Evolutionary conservation across 768 basidiomycete genomes (phyloP), one percentile per base, ranked within the genome.

Genomic region (Hypholoma fasciculare): DNA sequence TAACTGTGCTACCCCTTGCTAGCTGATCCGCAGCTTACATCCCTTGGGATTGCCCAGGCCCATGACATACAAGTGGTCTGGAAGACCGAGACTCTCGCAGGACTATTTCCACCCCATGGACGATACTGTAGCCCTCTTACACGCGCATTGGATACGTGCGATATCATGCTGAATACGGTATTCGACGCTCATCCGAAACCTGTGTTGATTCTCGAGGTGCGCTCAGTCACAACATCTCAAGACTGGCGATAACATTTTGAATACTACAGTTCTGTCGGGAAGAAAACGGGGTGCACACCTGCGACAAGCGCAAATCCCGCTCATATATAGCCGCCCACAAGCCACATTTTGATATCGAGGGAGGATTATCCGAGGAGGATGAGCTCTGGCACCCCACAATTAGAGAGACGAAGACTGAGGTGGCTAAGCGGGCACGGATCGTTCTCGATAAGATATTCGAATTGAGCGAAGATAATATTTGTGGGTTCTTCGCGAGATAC

Each of bases 1-100:
- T 46, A 36, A 34, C 14, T 39, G 12, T 49, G 30, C 12, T n/a
- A 23, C 37, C 43, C 27, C 19, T 26, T 11, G 52, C 17, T 60
- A 87, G 87, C 89, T 26, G 89, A 91, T 65, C 82, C 89, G 7
- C 72, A 80, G 27, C 79, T 92, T 23, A 92, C 90, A 0, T 67
- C 69, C 0, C 59, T 81, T 3, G 90, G 90, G 1, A 74, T 81
- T 42, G 61, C 67, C 0, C 88, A 91, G 70, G 90, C 89, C 0
- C 51, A 67, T 20, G 68, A 61, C 11, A 82, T 77, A 3, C 74
- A 76, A 23, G 52, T 61, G 0, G 74, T 71, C 6, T 90, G 87
- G 87, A 72, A 71, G 56, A 56, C 61, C 1, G 87, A 88, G 64
- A 67, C 80, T 7, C 44, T 49, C 0, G 64, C 67, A 37, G 69